phyloP scores from a whole-genome alignment of 441 rosid genomes.

The Gossypium laxum region DNA sequence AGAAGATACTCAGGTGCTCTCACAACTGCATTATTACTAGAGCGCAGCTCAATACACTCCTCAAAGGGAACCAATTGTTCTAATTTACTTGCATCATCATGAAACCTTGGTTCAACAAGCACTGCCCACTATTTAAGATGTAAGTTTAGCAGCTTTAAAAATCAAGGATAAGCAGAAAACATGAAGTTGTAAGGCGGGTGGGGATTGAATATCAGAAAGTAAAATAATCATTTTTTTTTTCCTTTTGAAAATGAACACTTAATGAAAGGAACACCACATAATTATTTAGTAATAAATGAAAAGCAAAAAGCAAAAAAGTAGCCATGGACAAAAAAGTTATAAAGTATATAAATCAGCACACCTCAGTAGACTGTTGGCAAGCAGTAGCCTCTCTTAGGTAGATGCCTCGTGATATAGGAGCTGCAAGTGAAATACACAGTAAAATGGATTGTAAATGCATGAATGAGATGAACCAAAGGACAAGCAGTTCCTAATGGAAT shows the following conservation, averaged over 20 bases:
- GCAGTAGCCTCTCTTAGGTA: constrained; percentile 77
- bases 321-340: constrained; percentile 8
- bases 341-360: constrained; percentile 23
- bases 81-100: constrained; percentile 81
- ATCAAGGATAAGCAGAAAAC: constrained; percentile 12
- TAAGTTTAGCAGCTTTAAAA: constrained; percentile 18
- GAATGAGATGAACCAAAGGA: not conserved
- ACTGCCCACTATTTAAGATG: constrained; percentile 72
- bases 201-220: not conserved
- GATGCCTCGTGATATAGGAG: constrained; percentile 72
- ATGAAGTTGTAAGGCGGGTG: not conserved
- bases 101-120: constrained; percentile 84
- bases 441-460: not conserved
- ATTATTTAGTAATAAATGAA: not conserved
- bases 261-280: not conserved
- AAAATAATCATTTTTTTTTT: not conserved
- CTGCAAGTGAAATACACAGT: constrained; percentile 36
- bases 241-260: not conserved
- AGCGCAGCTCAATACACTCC: constrained; percentile 75
- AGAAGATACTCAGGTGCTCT: constrained; percentile 80
- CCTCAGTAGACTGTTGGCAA: constrained; percentile 76
- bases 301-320: not conserved
- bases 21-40: constrained; percentile 60
- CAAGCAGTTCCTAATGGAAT: not conserved
- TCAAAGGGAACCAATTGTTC: constrained; percentile 91